Conservation (phyloP, 2,329 filamentous ascomycete genomes). For the Bisporella sp. region DNA sequence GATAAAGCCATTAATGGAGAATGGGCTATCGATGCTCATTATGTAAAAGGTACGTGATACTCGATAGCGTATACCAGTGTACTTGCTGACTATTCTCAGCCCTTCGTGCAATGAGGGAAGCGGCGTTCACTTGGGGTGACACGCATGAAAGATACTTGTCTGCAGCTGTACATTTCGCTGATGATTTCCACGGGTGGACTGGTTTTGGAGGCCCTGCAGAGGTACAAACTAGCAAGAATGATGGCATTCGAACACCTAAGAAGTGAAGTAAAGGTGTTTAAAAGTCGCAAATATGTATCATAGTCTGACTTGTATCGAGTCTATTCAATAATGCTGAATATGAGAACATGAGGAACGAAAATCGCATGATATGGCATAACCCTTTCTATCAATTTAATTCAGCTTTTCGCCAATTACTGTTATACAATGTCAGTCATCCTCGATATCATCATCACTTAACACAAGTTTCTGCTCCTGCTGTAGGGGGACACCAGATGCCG, state of each 20-base stretch:
- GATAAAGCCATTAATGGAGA: slow-evolving; percentile 62
- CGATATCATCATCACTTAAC: slow-evolving; percentile 79
- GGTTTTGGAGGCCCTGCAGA: slow-evolving; percentile 3
- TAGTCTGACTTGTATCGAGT: too few relatives aligned
- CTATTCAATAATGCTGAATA: too few relatives aligned
- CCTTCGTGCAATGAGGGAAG: slow-evolving; percentile 67
- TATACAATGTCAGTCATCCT: slow-evolving; percentile 43
- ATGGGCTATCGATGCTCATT: slow-evolving; percentile 70
- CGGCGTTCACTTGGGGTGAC: slow-evolving; percentile 68
- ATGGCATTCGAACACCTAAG: too few relatives aligned
- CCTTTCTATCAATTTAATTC: too few relatives aligned
- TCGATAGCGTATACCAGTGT: not conserved
- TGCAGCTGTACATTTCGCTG: slow-evolving; percentile 64
- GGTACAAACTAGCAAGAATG: too few relatives aligned
- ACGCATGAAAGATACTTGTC: slow-evolving; percentile 57
- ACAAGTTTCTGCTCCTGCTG: slow-evolving; percentile 54
- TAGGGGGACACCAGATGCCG: slow-evolving; percentile 12
- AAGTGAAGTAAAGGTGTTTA: too few relatives aligned
- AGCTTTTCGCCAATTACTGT: too few relatives aligned
- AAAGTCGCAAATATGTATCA: too few relatives aligned
- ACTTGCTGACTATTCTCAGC: slow-evolving; percentile 33
- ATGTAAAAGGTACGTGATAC: slow-evolving; percentile 61
- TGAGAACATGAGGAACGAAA: too few relatives aligned
- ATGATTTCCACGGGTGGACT: slow-evolving; percentile 66
- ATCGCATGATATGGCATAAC: too few relatives aligned